phyloP scores from a whole-genome alignment of 441 rosid species.

The Adansonia gregorii region DNA sequence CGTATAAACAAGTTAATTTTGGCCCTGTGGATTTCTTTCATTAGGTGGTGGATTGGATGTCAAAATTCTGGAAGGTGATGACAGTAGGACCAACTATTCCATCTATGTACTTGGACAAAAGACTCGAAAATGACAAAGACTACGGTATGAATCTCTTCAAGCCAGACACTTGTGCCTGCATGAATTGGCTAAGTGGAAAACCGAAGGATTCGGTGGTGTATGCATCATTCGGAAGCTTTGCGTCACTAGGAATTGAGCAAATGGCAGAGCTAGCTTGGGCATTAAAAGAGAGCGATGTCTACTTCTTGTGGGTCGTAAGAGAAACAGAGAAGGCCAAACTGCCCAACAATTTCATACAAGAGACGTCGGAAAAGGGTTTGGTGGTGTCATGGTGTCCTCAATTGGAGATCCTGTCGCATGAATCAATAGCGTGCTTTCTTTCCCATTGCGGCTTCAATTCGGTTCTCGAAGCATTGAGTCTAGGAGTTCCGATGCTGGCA shows the following conservation, averaged over 20 bases:
- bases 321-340: conserved; percentile 50
- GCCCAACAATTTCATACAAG: conserved; percentile 37
- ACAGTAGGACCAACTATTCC: conserved; percentile 59
- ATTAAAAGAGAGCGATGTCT: conserved; percentile 29
- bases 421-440: conserved; percentile 48
- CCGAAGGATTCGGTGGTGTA: conserved; percentile 52
- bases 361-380: conserved; percentile 39
- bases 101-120: conserved; percentile 52
- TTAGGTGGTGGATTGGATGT: conserved; percentile 21
- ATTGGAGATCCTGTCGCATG: conserved; percentile 49
- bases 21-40: conserved; percentile 28
- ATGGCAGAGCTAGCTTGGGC: conserved; percentile 57
- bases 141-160: conserved; percentile 50
- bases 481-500: conserved; percentile 62
- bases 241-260: conserved; percentile 38
- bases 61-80: conserved; percentile 39
- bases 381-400: conserved; percentile 60
- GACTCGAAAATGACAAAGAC: conserved; percentile 42
- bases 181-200: conserved; percentile 47
- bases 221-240: conserved; percentile 59
- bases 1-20: background rate
- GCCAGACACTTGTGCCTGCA: conserved; percentile 34
- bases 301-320: conserved; percentile 65
- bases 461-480: conserved; percentile 44
- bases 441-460: conserved; percentile 62